Conservation (phyloP, 2,329 filamentous ascomycete genomes). For the Stenocarpella maydis region DNA sequence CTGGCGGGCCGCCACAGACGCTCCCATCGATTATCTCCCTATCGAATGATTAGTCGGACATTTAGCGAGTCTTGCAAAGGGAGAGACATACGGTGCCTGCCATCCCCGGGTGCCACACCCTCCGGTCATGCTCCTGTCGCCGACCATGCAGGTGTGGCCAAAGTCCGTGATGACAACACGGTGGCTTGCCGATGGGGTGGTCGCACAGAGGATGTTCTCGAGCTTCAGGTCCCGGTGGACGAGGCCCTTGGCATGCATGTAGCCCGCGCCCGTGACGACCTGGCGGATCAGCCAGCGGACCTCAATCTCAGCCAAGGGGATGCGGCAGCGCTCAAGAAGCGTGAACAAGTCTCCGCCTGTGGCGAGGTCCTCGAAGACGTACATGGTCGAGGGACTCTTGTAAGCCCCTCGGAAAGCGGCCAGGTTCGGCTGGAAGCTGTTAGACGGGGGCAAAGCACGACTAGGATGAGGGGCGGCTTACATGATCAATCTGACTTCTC, state of each 20-base stretch:
- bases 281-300: slow-evolving; percentile 57
- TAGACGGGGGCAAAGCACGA: not conserved
- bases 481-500: slow-evolving; percentile 62
- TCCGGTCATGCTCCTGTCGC: slow-evolving; percentile 52
- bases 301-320: slow-evolving; percentile 50
- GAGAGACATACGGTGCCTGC: slow-evolving; percentile 57
- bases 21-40: slow-evolving; percentile 50
- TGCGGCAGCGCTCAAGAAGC: slow-evolving; percentile 48
- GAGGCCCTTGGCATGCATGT: slow-evolving; percentile 59
- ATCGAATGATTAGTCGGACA: slow-evolving; percentile 14
- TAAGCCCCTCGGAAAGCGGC: slow-evolving; percentile 61
- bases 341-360: slow-evolving; percentile 63
- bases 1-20: slow-evolving; percentile 45
- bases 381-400: slow-evolving; percentile 57
- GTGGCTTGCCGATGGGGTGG: slow-evolving; percentile 52
- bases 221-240: slow-evolving; percentile 64
- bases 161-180: slow-evolving; percentile 62
- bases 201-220: slow-evolving; percentile 60
- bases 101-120: slow-evolving; percentile 56
- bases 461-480: slow-evolving; percentile 43
- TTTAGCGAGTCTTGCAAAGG: too few species aligned
- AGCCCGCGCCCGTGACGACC: slow-evolving; percentile 54
- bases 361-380: slow-evolving; percentile 65
- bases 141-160: slow-evolving; percentile 55
- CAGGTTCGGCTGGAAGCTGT: slow-evolving; percentile 59